Evolutionary conservation across 2,329 filamentous ascomycete species (phyloP), one percentile per base, ranked within the genome.

Genomic region (Colletotrichum neosansevieriae): DNA sequence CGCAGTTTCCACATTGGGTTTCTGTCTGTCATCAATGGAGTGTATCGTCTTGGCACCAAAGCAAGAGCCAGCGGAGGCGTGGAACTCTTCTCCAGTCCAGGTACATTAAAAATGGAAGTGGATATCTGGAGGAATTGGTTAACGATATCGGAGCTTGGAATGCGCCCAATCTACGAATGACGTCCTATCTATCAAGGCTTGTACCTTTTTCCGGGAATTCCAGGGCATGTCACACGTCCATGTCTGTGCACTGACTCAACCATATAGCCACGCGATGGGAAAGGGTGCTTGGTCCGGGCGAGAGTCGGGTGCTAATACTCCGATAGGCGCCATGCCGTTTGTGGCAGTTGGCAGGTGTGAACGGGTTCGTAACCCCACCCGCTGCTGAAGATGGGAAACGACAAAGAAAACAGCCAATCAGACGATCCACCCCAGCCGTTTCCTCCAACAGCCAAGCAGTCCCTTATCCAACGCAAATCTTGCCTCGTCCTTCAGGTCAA

Each of bases 401-500:
- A 17, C 21, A 17, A 29, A 9, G 32, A 17, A 24, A 12, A 5
- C 13, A 50, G 9, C 66, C 66, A 69, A 69, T 69, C 21, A 53
- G 13, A 44, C n/a, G 36, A 13, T 29, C 2, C 19, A n/a, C 7
- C 13, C 44, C 64, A 64, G 45, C 53, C 40, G 54, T 45, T 24
- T 5, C 24, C 24, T 50, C 50, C 59, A 67, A 59, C 60, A 54
- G 67, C 38, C 54, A 32, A 59, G 49, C 47, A 68, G 56, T 59
- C 61, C 53, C 69, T 45, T 60, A 38, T 58, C 70, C 70, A 67
- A 29, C 40, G 65, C 68, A 70, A 70, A 70, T 69, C 58, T 62
- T 69, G 63, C 63, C 67, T 62, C 63, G 64, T 65, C 42, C 65
- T 59, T 69, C 66, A 69, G 66, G 66, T 69, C 66, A 69, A 67